A percentile compares a stretch with the other conserved stretches of the same genome.
phyloP scores from a whole-genome alignment of 2,329 filamentous ascomycete species.

The Pestalotiopsis sp. region DNA sequence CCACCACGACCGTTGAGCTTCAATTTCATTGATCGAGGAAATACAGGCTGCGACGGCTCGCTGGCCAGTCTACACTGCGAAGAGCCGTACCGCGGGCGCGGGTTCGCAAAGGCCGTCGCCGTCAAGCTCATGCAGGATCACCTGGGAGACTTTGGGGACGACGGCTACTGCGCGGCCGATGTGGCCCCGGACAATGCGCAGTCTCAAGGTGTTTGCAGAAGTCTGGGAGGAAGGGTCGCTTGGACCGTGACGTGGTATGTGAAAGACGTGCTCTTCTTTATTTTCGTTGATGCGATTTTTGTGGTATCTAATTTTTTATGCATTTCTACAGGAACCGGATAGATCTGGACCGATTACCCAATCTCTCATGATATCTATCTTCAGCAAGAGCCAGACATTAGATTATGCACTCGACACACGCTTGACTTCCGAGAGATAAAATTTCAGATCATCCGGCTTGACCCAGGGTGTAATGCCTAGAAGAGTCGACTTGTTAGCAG shows the following conservation, averaged over 20 bases:
- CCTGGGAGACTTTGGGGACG: conserved; percentile 44
- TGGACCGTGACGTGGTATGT: conserved; percentile 65
- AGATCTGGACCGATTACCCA: conserved; percentile 11
- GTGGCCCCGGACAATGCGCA: conserved; percentile 62
- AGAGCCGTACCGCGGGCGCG: conserved; percentile 59
- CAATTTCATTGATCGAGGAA: no score
- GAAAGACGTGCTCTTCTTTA: neutral
- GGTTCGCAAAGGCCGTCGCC: conserved; percentile 65
- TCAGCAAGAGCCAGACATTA: neutral
- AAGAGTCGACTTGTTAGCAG: neutral
- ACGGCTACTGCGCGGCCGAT: conserved; percentile 63
- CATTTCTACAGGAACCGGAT: conserved; percentile 12
- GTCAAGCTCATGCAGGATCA: conserved; percentile 59
- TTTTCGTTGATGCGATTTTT: neutral
- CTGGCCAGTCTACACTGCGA: conserved; percentile 64
- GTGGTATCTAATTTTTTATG: conserved; percentile 6
- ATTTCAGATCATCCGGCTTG: conserved; percentile 88
- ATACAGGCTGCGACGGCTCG: conserved; percentile 59
- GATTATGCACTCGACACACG: conserved; percentile 44
- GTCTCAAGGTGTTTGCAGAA: conserved; percentile 64
- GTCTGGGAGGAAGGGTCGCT: conserved; percentile 56
- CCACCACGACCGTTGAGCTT: no score
- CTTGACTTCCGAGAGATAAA: conserved; percentile 93
- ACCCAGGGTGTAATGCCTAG: conserved; percentile 91
- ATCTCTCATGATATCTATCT: neutral